These are phyloP conservation scores for Mycena floridula DNA, from an alignment of 768 basidiomycete genomes.

Conservation along the genomic window DNA sequence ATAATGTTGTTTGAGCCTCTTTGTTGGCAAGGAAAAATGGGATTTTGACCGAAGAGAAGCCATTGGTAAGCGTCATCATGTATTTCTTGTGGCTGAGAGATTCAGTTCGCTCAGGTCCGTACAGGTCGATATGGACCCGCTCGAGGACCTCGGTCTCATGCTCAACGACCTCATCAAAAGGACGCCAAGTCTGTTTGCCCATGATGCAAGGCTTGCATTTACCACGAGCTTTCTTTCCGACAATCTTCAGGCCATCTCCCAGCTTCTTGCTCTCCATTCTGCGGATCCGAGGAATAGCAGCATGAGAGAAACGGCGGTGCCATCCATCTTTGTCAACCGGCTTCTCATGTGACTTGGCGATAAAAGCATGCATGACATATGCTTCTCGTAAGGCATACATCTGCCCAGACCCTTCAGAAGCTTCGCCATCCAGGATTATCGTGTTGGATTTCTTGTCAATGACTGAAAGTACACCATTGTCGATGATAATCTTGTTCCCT, in stretches of 20 bases:
- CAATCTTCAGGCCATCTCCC: constrained; percentile 16
- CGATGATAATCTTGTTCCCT: no score
- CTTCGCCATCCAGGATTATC: no score
- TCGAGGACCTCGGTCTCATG: constrained; percentile 12
- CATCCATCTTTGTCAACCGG: no score
- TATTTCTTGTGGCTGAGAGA: constrained; percentile 13
- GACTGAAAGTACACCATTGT: no score
- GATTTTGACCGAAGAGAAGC: constrained; percentile 7
- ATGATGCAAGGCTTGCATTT: constrained; percentile 22
- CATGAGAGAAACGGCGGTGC: no score
- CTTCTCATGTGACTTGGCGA: no score
- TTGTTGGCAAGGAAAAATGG: constrained; percentile 18
- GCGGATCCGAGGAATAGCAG: constrained; percentile 4
- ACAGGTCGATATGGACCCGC: constrained; percentile 18
- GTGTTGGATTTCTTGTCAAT: no score
- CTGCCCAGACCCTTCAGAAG: no score
- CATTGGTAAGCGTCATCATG: constrained; percentile 19
- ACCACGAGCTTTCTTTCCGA: no score
- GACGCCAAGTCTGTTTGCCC: constrained; percentile 14
- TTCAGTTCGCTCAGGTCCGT: constrained; percentile 12
- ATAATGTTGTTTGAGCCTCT: constrained; percentile 8
- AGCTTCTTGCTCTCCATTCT: constrained; percentile 8
- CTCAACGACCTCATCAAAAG: constrained; percentile 14
- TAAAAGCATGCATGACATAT: no score
- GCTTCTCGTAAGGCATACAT: no score